Base-by-base conservation (phyloP, 345 rosid species). In the Lumnitzera racemosa region DNA sequence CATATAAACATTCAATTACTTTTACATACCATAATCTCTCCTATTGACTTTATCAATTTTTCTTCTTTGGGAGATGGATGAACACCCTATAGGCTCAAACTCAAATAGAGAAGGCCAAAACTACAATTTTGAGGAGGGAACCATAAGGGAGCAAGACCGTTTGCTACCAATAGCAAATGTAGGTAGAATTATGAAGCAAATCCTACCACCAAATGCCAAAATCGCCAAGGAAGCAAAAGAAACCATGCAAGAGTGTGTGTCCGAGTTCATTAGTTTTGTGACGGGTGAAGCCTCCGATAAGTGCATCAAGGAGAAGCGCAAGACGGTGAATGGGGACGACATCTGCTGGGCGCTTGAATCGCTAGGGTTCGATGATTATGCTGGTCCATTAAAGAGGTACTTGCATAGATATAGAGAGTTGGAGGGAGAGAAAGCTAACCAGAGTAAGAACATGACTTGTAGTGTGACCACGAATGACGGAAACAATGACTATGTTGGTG, bases 261-360 rank as follows among this genome's bases (percentile, higher is more conserved):
- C 86, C 3, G 91, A 85, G 76, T 85, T 85, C 72, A 62, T 85
- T 67, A 85, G 91, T 67, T 85, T 82, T 66, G 83, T 85, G 50
- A 82, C 91, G 0, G 76, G 81, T 24, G 91, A 85, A 72, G 91
- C 91, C 20, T 76, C 91, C n/a, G 81, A 85, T 59, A 85, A 75
- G 72, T 82, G 91, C 63, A 85, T 76, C 65, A 80, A 72, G 65
- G 88, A 82, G 81, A 85, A 82, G 67, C 80, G 91, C n/a, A 85
- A 80, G 80, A 82, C 88, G 2, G 75, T 82, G 63, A 82, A 78
- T 49, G 91, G 91, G 71, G 88, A 82, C 14, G 91, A 85, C 67
- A 80, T 85, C 64, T 82, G 86, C 67, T 77, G 88, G 84, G 86
- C 91, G 69, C 70, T 85, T 7, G 75, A 75, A 58, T 68, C 86